Percentiles rank a stretch among this genome's conserved stretches.
Evolutionary conservation across 208 protist species (phyloP).

Genomic region (Leishmania martiniquensis): DNA sequence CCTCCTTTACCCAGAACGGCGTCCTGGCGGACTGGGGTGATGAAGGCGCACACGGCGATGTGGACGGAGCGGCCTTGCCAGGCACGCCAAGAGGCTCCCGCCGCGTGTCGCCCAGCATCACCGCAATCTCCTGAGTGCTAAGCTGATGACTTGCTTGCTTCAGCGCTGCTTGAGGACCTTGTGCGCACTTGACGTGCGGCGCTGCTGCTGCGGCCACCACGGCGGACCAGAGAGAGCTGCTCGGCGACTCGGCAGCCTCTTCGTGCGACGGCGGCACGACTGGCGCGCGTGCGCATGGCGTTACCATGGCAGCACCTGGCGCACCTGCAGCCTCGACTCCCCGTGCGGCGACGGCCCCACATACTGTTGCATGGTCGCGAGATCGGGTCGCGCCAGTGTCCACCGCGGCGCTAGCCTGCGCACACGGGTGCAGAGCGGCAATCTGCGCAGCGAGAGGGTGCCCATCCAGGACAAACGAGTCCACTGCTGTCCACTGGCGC

Average conservation of each 20-base stretch:
- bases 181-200: conserved; percentile 16
- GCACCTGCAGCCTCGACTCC: neutral
- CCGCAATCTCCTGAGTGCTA: conserved; percentile 40
- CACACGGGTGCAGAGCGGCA: neutral
- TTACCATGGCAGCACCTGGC: neutral
- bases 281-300: neutral
- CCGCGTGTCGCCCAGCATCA: conserved; percentile 9
- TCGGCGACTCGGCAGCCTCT: neutral
- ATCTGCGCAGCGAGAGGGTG: conserved; percentile 23
- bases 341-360: neutral
- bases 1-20: neutral
- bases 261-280: neutral
- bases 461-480: conserved; percentile 30
- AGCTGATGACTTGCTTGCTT: conserved; percentile 45
- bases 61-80: neutral
- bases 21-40: neutral
- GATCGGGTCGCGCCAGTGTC: neutral
- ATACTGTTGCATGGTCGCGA: neutral
- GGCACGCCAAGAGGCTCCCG: neutral
- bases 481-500: conserved; percentile 31
- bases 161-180: conserved; percentile 33
- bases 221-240: conserved; percentile 11
- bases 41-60: neutral
- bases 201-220: conserved; percentile 1
- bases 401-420: neutral